Evolutionary conservation across 1,284 basidiomycete genomes (phyloP).

Genomic region (Trichosporon sp.): DNA sequence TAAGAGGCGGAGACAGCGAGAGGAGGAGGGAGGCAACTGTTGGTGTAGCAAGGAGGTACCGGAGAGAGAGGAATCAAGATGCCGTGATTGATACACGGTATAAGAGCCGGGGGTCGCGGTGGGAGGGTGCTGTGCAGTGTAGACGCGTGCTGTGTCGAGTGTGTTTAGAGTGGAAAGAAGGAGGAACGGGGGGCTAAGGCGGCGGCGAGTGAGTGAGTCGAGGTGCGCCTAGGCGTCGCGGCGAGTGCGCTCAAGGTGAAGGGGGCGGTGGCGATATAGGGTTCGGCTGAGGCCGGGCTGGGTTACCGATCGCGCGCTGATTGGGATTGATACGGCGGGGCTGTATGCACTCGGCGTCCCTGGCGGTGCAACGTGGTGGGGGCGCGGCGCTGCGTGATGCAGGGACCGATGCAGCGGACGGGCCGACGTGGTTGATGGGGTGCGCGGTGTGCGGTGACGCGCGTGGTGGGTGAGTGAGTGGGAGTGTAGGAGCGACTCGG

Average conservation of each 20-base stretch:
- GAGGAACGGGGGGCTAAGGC: background rate
- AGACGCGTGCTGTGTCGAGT: background rate
- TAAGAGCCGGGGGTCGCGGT: background rate
- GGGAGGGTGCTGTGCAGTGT: background rate
- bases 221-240: background rate
- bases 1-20: background rate
- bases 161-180: background rate
- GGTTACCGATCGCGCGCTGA: background rate
- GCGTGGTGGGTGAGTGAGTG: background rate
- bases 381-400: background rate
- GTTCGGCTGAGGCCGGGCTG: background rate
- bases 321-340: background rate
- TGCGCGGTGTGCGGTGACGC: background rate
- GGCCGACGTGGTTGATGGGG: background rate
- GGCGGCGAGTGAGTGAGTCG: background rate
- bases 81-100: background rate
- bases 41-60: background rate
- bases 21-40: background rate
- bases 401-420: background rate
- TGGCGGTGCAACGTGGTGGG: background rate
- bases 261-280: background rate
- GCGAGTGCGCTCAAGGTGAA: background rate
- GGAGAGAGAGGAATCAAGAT: background rate
- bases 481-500: background rate
- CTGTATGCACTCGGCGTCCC: background rate